Evolutionary conservation across 352 stramenopile species (phyloP), one percentile per base, ranked within the genome.

Genomic region (Phytophthora crassamura): DNA sequence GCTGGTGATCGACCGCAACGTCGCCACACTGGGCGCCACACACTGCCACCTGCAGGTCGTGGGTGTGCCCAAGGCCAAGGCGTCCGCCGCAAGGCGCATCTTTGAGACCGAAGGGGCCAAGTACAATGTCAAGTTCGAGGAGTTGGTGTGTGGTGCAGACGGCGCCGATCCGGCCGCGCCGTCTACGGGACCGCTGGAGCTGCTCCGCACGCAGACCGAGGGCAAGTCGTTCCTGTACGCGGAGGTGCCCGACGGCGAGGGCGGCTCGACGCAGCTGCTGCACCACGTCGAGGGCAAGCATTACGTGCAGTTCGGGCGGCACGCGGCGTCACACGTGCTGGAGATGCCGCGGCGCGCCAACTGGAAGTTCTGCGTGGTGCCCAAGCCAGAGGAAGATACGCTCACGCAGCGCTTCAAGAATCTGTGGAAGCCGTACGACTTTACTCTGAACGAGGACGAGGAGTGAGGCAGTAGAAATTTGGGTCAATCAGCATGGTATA

Each of bases 291-390:
- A 90, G 25, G 83, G 73, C 41, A 92, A 93, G 57, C 84, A 94
- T 49, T 91, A 92, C 74, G 86, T 94, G 64, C 84, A 93, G 59
- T 94, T 94, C 72, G 86, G 84, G 11, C 86, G 86, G 4, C 82
- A 92, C 49, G 80, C 80, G 4, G 76, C 77, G 0, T 74, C 84
- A 30, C 88, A 73, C 35, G 64, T 91, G 50, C 48, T 94, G 38
- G 82, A 82, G 12, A 73, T 88, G 62, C 86, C 86, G 3, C 79
- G 82, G 2, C 79, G 84, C 3, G 73, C 82, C 28, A 91, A 94
- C 61, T 94, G 86, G 86, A 93, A 93, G 74, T 90, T 84, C 56
- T 94, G 86, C 41, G 86, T 94, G 4, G 75, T 94, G 20, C 68
- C 84, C 18, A 93, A 93, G 51, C 40, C 66, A 1, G 81, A 94